These are phyloP conservation scores for Fusarium buharicum DNA, from an alignment of 2,329 filamentous ascomycete species.

Conservation along the genomic window DNA sequence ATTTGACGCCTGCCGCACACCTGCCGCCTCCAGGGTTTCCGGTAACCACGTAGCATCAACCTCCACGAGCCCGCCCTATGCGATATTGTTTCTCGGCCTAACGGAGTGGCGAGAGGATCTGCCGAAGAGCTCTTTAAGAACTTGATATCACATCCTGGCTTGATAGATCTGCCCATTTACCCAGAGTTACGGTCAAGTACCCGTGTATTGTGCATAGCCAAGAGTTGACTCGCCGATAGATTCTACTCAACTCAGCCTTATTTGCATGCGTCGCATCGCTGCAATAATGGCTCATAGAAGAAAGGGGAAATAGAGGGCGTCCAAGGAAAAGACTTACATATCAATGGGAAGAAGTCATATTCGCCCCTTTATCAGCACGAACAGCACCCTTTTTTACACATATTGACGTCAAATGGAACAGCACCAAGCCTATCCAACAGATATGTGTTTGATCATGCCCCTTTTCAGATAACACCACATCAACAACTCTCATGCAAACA, in stretches of 20 bases:
- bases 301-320: no score
- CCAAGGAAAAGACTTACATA: no score
- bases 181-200: conserved; percentile 11
- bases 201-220: background rate
- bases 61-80: conserved; percentile 1
- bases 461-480: background rate
- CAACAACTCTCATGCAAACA: background rate
- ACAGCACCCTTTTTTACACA: background rate
- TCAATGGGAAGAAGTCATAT: background rate
- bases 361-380: background rate
- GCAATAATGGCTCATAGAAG: background rate
- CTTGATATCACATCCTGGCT: background rate
- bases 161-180: background rate
- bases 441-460: background rate
- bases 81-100: conserved; percentile 1
- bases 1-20: conserved; percentile 15
- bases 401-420: conserved; percentile 4
- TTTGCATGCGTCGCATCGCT: conserved; percentile 6
- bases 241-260: conserved; percentile 10
- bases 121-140: conserved; percentile 6
- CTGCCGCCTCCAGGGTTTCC: conserved; percentile 12
- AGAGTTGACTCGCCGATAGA: conserved; percentile 1
- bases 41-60: conserved; percentile 3
- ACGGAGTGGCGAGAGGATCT: conserved; percentile 3
- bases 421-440: background rate